Conservation (phyloP, 495 filamentous ascomycete species). For the Pyrenopolyporus hunteri region DNA sequence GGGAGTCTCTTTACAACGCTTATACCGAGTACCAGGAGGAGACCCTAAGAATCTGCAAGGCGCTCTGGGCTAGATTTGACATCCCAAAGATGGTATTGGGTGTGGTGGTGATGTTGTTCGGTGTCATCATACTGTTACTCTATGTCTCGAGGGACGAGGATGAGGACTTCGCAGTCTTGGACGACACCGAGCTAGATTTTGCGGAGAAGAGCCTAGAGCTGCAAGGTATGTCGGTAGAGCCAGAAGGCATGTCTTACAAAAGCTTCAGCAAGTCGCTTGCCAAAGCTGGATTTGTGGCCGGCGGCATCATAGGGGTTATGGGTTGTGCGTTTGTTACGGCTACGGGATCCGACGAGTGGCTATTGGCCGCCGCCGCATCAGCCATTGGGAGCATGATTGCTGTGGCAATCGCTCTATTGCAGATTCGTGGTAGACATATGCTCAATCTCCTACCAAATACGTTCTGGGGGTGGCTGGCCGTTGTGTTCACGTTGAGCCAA, state of each 20-base stretch:
- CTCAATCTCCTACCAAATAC: conserved; percentile 73
- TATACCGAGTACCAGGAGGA: conserved; percentile 77
- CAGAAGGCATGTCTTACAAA: conserved; percentile 38
- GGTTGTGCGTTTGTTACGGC: conserved; percentile 28
- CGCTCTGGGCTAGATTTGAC: conserved; percentile 90
- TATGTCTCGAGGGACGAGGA: conserved; percentile 66
- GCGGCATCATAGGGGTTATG: conserved; percentile 33
- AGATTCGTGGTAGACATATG: conserved; percentile 52
- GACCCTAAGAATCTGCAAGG: conserved; percentile 79
- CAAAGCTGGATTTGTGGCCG: conserved; percentile 43
- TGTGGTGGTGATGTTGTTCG: conserved; percentile 69
- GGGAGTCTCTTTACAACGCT: conserved; percentile 56
- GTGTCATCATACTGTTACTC: conserved; percentile 68
- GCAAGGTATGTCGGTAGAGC: conserved; percentile 41
- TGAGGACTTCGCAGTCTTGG: conserved; percentile 51
- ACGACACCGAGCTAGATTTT: conserved; percentile 51
- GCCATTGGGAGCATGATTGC: conserved; percentile 68
- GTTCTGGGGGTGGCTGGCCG: conserved; percentile 84
- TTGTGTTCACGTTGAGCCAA: conserved; percentile 80
- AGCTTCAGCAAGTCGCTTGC: conserved; percentile 46
- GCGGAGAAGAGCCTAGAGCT: conserved; percentile 53
- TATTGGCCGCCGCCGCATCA: conserved; percentile 51
- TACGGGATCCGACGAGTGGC: conserved; percentile 46
- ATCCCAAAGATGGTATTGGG: conserved; percentile 82
- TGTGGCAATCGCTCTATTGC: conserved; percentile 62